Base-by-base conservation (phyloP, 805 yeast species). In the Ogataea allantospora region DNA sequence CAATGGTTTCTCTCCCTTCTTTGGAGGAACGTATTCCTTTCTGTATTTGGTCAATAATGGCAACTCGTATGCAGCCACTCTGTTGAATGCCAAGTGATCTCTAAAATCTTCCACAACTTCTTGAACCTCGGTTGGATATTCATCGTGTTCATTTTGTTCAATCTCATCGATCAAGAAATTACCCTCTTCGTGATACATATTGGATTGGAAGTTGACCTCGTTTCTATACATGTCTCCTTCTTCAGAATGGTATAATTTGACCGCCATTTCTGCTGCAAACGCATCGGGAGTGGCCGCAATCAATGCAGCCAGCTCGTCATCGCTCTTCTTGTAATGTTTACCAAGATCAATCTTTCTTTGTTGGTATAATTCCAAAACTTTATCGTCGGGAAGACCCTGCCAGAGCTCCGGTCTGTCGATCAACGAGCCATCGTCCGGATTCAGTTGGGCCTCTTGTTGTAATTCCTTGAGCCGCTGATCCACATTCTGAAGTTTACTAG, bases 11-110 rank as follows among this genome's bases (percentile, higher is more conserved):
- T 68, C 66, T 12, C 53, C 56, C 8, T 50, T 48, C 5, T 69
- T 48, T 10, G 68, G 68, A 14, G 81, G 81, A 22, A 54, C 59
- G 66, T 85, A 89, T 43, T 70, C 72, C 61, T 83, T 78, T 50
- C 91, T 81, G 58, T 72, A 84, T 60, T 87, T 79, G 27, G 81
- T 79, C 47, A 93, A 70, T 39, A 78, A 73, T 6, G 99, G 99
- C 70, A 91, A 73, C 59, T 91, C 98, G 64, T 83, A 91, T 0
- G 97, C 96, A 8, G 95, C 87, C 29, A 87, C 70, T 52, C 97
- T 75, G 55, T 81, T 81, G 53, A 81, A 78, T 47, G 83, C 77
- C 50, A 95, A 79, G 50, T 77, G 79, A 47, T 77, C 82, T 55
- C 97, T 75, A 53, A 79, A 85, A 47, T 78, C 82, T 39, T 77